Conservation (phyloP, 1,284 basidiomycete genomes). For the Puccinia polysora region DNA sequence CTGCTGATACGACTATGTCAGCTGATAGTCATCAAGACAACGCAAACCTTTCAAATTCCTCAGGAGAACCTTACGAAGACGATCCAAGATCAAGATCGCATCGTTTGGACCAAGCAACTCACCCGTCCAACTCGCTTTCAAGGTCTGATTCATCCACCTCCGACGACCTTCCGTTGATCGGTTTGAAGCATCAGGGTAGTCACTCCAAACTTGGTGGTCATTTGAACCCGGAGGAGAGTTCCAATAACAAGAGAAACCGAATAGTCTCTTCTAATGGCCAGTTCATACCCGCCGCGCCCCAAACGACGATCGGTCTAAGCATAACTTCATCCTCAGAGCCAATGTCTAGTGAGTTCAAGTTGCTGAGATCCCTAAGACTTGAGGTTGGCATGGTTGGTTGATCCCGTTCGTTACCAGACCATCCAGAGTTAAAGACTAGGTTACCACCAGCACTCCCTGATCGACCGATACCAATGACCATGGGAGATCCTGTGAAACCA, state of each 20-base stretch:
- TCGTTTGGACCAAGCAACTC: not conserved
- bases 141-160: not conserved
- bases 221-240: too few species aligned
- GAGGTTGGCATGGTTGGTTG: too few species aligned
- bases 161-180: not conserved
- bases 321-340: slow-evolving; percentile 3
- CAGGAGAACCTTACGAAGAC: not conserved
- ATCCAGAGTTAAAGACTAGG: too few species aligned
- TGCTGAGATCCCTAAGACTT: too few species aligned
- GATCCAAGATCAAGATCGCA: not conserved
- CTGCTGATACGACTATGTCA: slow-evolving; percentile 14
- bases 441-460: too few species aligned
- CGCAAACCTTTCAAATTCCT: not conserved
- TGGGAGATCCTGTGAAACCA: too few species aligned
- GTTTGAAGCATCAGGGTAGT: too few species aligned
- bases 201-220: not conserved
- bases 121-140: not conserved
- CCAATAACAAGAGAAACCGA: slow-evolving; percentile 27
- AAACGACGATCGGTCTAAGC: slow-evolving; percentile 36
- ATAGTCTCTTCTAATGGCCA: slow-evolving; percentile 41
- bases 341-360: not conserved
- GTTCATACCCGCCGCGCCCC: slow-evolving; percentile 40
- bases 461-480: too few species aligned
- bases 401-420: too few species aligned
- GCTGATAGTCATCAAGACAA: not conserved